Base-by-base conservation (phyloP, 345 rosid genomes). In the Pugionium cornutum region DNA sequence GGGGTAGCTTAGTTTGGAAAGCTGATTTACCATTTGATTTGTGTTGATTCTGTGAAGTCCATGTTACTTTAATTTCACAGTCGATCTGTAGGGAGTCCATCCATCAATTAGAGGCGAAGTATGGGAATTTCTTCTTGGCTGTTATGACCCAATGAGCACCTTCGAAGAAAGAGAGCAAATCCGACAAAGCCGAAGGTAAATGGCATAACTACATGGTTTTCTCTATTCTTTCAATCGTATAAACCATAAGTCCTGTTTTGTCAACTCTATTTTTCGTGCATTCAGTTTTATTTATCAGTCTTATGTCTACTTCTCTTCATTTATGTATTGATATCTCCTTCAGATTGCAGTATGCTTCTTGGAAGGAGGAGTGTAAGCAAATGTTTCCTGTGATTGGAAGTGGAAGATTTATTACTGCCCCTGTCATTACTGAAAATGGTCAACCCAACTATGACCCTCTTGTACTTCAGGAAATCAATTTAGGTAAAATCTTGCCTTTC, bases 21-120 rank as follows among this genome's bases (percentile, higher is more conserved):
- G 37, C 25, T 53, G 25, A 27, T n/a, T n/a, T 41, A 7, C 48
- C 5, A 2, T 9, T 46, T 74, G 3, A 18, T 18, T 57, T 35
- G 11, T 43, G 49, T 34, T 49, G 52, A 8, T 28, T 47, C 53
- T 47, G 18, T 10, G 26, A 64, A 11, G 42, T n/a, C 32, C 9
- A 0, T 31, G 41, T 31, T 58, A 41, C 35, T 46, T 44, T n/a
- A 46, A 32, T 28, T 56, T 25, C 1, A 29, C 42, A 54, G 33
- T 32, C 4, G n/a, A 31, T 65, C 54, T 70, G 29, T 64, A 94
- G 99, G 99, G 96, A 66, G 75, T 94, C 51, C 97, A 94, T 84
- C 99, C 99, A 70, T 78, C 92, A 56, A 94, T 94, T 59, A 88
- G 99, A 85, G 99, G 95, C 35, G 91, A 94, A 83, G 99, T 94